Conservation (phyloP, 225 moss, liverwort and hornwort genomes). For the Neckera pumila region DNA sequence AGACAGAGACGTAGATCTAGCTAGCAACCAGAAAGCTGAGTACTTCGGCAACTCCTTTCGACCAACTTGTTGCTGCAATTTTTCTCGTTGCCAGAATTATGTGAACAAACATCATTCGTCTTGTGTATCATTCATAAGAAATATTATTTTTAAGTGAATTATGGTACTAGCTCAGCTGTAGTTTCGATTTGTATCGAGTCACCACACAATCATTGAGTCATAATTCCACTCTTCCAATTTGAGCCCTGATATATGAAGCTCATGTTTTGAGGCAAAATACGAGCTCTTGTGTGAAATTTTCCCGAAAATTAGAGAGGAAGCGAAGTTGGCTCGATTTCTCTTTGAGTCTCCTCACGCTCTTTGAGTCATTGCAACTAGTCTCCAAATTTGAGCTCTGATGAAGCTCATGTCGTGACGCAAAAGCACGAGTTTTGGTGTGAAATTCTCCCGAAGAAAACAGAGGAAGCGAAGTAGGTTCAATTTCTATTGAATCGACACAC, state of each 20-base stretch:
- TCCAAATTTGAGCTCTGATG: not conserved
- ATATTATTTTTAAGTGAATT: not conserved
- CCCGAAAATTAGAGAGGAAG: not conserved
- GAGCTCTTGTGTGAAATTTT: not conserved
- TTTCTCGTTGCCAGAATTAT: not conserved
- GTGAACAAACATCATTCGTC: not conserved
- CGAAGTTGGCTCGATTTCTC: not conserved
- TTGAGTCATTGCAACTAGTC: not conserved
- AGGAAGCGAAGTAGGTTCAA: not conserved
- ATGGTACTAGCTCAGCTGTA: not conserved
- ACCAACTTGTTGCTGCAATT: not conserved
- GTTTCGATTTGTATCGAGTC: not conserved
- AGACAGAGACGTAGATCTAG: not conserved
- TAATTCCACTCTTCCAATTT: not conserved
- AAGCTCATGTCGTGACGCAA: not conserved
- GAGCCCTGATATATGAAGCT: not conserved
- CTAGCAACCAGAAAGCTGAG: not conserved
- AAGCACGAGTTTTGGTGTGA: not conserved
- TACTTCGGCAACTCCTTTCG: not conserved
- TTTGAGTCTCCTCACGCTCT: not conserved
- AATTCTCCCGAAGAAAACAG: not conserved
- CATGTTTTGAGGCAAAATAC: not conserved
- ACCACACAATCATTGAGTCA: not conserved
- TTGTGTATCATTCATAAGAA: not conserved
- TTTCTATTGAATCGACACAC: not conserved